Evolutionary conservation across 2,329 filamentous ascomycete genomes (phyloP).

Genomic region (Botrytis deweyae): DNA sequence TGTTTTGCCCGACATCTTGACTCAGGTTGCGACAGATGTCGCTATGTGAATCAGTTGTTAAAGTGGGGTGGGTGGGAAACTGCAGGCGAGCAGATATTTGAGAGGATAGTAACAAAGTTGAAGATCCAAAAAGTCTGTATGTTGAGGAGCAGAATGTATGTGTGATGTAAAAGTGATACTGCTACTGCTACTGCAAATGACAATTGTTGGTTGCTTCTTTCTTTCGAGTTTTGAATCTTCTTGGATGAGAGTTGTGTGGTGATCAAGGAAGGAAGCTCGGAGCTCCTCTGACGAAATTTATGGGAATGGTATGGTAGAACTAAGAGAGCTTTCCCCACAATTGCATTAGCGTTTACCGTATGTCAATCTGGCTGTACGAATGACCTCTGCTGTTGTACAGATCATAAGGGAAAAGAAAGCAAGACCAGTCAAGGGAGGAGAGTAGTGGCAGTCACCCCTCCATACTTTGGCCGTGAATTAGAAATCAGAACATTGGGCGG

Average conservation of each 20-base stretch:
- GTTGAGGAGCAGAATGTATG: not conserved
- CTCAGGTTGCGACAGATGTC: slow-evolving; percentile 10
- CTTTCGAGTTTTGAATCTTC: not conserved
- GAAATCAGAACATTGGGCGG: not conserved
- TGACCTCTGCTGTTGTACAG: not conserved
- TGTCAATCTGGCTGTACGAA: slow-evolving; percentile 3
- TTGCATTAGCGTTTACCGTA: slow-evolving; percentile 4
- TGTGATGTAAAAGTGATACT: not conserved
- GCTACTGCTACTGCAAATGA: not conserved
- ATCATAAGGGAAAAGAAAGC: not conserved
- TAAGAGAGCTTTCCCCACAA: slow-evolving; percentile 15
- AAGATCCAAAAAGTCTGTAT: slow-evolving; percentile 8
- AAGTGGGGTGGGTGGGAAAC: slow-evolving; percentile 3
- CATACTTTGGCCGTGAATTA: not conserved
- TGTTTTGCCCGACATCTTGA: slow-evolving; percentile 28
- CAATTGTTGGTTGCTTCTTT: not conserved
- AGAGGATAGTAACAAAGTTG: not conserved
- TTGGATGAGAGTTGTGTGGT: slow-evolving; percentile 1
- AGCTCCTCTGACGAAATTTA: slow-evolving; percentile 17
- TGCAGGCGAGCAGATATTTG: not conserved
- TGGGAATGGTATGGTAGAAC: slow-evolving; percentile 7
- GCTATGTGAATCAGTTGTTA: not conserved
- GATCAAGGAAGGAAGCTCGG: slow-evolving; percentile 19
- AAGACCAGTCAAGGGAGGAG: not conserved
- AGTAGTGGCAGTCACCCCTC: not conserved